Base-by-base conservation (phyloP, 495 filamentous ascomycete genomes). In the Penicillium mononematosum region DNA sequence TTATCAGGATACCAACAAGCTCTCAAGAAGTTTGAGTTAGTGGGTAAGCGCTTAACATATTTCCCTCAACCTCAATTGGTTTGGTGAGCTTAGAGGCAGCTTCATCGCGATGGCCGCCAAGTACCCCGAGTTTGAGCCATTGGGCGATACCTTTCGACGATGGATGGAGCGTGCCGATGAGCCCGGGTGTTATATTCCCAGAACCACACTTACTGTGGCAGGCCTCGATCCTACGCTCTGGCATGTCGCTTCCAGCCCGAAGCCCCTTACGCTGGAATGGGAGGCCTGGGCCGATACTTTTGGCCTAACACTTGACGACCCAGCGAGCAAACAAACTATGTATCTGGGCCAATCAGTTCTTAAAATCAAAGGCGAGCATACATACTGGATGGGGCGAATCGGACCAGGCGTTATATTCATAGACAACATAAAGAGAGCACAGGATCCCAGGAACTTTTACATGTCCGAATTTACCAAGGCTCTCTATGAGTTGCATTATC, bases 351-450 rank as follows among this genome's bases (percentile, higher is more conserved):
- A 36, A 12, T 50, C 47, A n/a, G 12, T 50, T 8, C 0, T 36
- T 1, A 50, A 50, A 19, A 27, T 9, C 20, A 10, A 11, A 2
- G 20, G 20, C 19, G 10, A 14, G 22, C 17, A 1, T n/a, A 22
- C 39, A 4, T 25, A 2, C 5, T 53, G 51, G 51, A 22, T 31
- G 9, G 51, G 51, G 27, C 24, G 29, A 24, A 34, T 29, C 1
- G 51, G 51, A 22, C 51, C 39, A 5, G 51, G 51, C 1, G 41
- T 53, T 17, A 45, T 53, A 17, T 31, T 53, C 12, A 34, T 44
- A 17, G 51, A 53, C 14, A 22, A 34, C 9, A 44, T 53, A 4
- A 44, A 5, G 41, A 45, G 51, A 24, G 14, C 4, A 4, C 0
- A 5, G 41, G 10, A 14, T 14, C 38, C 38, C 12, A 24, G 6